Evolutionary conservation across 495 filamentous ascomycete genomes (phyloP).

Genomic region (Annulohypoxylon moriforme): DNA sequence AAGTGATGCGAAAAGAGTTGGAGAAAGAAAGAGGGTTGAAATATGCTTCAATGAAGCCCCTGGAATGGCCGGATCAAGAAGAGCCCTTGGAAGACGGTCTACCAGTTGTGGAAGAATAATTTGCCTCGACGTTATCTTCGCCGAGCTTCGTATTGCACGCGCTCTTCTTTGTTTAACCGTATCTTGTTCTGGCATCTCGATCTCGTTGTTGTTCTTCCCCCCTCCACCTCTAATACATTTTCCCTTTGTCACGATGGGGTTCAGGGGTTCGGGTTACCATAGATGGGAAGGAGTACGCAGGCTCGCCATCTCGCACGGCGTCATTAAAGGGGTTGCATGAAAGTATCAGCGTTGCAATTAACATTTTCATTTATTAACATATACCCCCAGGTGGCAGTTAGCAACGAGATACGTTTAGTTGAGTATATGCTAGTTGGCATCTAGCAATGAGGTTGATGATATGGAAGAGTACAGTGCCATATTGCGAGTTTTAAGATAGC

Average conservation of each 20-base stretch:
- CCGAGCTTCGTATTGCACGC: not conserved
- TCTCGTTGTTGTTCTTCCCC: not conserved
- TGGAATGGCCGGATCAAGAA: slow-evolving; percentile 55
- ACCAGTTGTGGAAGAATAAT: slow-evolving; percentile 35
- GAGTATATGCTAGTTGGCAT: not conserved
- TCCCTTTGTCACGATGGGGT: slow-evolving; percentile 6
- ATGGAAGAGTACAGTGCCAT: not conserved
- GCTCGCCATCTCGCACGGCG: slow-evolving; percentile 6
- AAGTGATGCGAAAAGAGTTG: slow-evolving; percentile 69
- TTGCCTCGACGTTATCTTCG: not conserved
- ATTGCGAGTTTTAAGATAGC: not conserved
- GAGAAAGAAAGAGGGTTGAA: slow-evolving; percentile 60
- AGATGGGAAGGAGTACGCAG: slow-evolving; percentile 5
- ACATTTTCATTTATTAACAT: slow-evolving; percentile 24
- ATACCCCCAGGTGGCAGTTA: slow-evolving; percentile 29
- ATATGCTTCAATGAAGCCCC: slow-evolving; percentile 62
- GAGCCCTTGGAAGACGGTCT: slow-evolving; percentile 38
- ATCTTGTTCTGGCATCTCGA: not conserved
- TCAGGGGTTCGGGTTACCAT: slow-evolving; percentile 1
- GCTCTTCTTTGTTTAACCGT: not conserved
- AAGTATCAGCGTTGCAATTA: slow-evolving; percentile 1
- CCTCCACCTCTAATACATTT: not conserved
- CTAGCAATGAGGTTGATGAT: not conserved
- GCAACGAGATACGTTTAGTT: slow-evolving; percentile 7
- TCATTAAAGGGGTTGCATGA: slow-evolving; percentile 16